Evolutionary conservation across 805 yeast species (phyloP), one percentile per base, ranked within the genome.

Genomic region (Pichia heedii): DNA sequence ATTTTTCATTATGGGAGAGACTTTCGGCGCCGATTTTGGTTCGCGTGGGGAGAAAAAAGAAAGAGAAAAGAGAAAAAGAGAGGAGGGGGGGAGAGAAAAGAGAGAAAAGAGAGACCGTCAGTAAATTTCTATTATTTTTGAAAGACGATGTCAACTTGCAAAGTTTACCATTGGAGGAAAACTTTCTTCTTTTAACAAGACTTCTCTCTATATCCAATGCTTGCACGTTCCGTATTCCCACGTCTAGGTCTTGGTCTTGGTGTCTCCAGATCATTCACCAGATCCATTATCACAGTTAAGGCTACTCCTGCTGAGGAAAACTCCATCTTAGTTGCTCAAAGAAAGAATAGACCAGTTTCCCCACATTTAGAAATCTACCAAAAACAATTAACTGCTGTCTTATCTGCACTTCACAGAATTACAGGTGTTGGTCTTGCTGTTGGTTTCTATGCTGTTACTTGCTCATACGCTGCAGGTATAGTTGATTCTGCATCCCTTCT

Each of bases 341-440:
- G 98, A 66, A 76, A 71, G 52, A 76, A 78, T 68, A 81, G 98
- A 69, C 97, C 97, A 29, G 67, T 76, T 15, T 87, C 96, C 26
- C 97, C 97, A 44, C 95, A 90, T 64, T 72, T 90, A 60, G 68
- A 79, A 49, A 89, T 93, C 61, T 90, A 90, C 71, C 74, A 89
- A 69, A 94, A 94, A 36, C 97, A 93, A 70, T 61, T 90, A 52
- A 85, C 97, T 21, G 76, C 83, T 84, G 67, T 76, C 49, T 61
- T 93, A 60, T 88, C 97, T 5, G 70, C 81, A 21, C 64, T 82
- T 50, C 97, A 90, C 68, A 81, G 98, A 73, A 66, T 90, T 56
- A 76, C 93, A 39, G 96, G 97, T 63, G 84, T 88, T 30, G 76
- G 79, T 41, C 68, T 93, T 58, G 96, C 88, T 35, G 76, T 72